Base-by-base conservation (phyloP, 2,329 filamentous ascomycete genomes). In the Penicillium sp. region DNA sequence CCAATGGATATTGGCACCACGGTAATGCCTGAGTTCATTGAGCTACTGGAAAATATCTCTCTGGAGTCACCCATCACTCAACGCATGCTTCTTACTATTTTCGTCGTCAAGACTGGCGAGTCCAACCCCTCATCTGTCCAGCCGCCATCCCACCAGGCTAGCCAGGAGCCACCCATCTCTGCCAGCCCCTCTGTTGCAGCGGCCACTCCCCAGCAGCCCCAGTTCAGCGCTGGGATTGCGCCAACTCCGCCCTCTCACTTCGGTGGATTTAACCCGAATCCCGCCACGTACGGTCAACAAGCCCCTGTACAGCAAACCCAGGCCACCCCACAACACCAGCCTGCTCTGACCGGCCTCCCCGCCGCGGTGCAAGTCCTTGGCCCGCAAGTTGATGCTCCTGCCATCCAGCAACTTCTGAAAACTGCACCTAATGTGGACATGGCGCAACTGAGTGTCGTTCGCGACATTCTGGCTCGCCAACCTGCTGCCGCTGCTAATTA, bases 21-120 rank as follows among this genome's bases (percentile, higher is more conserved):
- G 35, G 77, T 78, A 49, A 84, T 93, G 43, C 93, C 94, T 0
- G 90, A 93, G 61, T 96, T 97, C 67, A 86, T 97, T 73, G 85
- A 91, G 60, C 89, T 96, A 69, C 83, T 97, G n/a, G 88, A 91
- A 62, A 89, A 93, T 66, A 93, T 93, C 72, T 85, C 85, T 31
- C 84, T 97, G 33, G 90, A 93, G 45, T 82, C 85, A 58, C 84
- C 84, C 2, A 83, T 89, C 17, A 81, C 86, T 0, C 89, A 95
- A 64, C 86, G 90, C 1, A 86, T 94, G 77, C 79, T 99, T 37
- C 80, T 97, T 9, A 85, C 93, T 23, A 89, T 93, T 1, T 89
- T 97, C 62, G 91, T 97, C 4, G 90, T 95, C 62, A 86, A 89
- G 37, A 87, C 88, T 49, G 75, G 76, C 65, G 77, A 77, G 37